Evolutionary conservation across 768 basidiomycete species (phyloP).

Genomic region (Boletus pseudopeckii): DNA sequence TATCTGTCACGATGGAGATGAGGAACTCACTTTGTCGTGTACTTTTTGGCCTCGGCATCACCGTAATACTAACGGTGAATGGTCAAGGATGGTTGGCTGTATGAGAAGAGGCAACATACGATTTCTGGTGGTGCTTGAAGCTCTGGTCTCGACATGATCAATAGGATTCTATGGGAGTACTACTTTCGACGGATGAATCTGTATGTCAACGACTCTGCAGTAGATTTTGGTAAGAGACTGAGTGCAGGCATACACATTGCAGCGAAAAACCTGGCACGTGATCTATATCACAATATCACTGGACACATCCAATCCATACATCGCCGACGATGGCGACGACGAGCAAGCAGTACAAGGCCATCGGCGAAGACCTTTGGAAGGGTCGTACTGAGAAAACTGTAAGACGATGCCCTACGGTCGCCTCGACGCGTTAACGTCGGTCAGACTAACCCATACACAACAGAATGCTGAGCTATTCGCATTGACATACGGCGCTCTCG

Average conservation of each 20-base stretch:
- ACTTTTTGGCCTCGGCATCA: slow-evolving; percentile 92
- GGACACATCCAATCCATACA: not conserved
- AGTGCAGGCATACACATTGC: not conserved
- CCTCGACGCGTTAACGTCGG: slow-evolving; percentile 12
- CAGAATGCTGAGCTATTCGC: slow-evolving; percentile 98
- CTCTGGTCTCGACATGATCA: slow-evolving; percentile 79
- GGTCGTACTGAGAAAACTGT: slow-evolving; percentile 92
- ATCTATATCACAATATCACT: slow-evolving; percentile 8
- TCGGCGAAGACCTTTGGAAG: slow-evolving; percentile 97
- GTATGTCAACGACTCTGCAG: not conserved
- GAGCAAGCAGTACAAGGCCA: slow-evolving; percentile 80
- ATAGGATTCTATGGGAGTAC: not conserved
- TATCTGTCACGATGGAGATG: not conserved
- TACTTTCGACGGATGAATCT: not conserved
- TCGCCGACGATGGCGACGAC: slow-evolving; percentile 56
- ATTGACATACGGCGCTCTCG: slow-evolving; percentile 94
- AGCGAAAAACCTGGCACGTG: slow-evolving; percentile 20
- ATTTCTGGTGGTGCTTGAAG: slow-evolving; percentile 89
- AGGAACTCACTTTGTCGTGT: slow-evolving; percentile 79
- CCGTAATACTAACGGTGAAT: slow-evolving; percentile 79
- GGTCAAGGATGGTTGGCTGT: not conserved
- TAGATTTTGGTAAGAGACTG: not conserved
- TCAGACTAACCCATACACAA: slow-evolving; percentile 15
- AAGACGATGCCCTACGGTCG: slow-evolving; percentile 27
- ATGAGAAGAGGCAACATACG: slow-evolving; percentile 40